These are phyloP conservation scores for Alternaria sp. DNA, from an alignment of 2,329 filamentous ascomycete species.

Conservation along the genomic window DNA sequence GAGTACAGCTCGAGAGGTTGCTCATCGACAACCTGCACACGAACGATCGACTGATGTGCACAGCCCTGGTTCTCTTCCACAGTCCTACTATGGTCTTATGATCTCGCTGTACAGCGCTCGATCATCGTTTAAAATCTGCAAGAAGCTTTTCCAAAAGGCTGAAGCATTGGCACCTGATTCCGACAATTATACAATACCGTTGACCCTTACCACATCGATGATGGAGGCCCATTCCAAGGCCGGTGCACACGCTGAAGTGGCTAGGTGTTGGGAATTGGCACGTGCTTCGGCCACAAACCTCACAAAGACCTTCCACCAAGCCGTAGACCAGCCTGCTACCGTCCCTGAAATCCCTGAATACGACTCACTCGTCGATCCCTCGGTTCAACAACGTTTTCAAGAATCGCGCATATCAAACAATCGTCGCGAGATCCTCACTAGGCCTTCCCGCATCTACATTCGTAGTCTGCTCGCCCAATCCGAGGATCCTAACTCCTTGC, in stretches of 20 bases:
- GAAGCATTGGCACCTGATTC: constrained; percentile 26
- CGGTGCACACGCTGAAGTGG: constrained; percentile 67
- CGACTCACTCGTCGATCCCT: constrained; percentile 34
- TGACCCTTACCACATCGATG: constrained; percentile 61
- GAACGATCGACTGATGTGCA: constrained; percentile 35
- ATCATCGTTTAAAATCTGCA: constrained; percentile 55
- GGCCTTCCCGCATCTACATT: constrained; percentile 62
- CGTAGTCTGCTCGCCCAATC: constrained; percentile 61
- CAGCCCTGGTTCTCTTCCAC: constrained; percentile 55
- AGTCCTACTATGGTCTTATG: constrained; percentile 64
- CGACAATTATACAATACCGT: constrained; percentile 32
- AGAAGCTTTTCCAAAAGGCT: constrained; percentile 39
- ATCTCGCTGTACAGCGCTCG: constrained; percentile 64
- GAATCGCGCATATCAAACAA: constrained; percentile 38
- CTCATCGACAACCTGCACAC: constrained; percentile 39
- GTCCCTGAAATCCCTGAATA: constrained; percentile 15
- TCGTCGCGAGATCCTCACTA: constrained; percentile 60
- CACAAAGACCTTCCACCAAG: constrained; percentile 44
- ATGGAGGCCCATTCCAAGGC: constrained; percentile 72
- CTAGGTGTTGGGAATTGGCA: constrained; percentile 71
- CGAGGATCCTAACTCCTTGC: constrained; percentile 30
- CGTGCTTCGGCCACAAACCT: constrained; percentile 61
- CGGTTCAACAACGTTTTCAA: constrained; percentile 29
- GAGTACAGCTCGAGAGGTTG: constrained; percentile 41
- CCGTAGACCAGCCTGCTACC: constrained; percentile 46